Evolutionary conservation across 441 rosid species (phyloP).

Genomic region (Gossypium lobatum): DNA sequence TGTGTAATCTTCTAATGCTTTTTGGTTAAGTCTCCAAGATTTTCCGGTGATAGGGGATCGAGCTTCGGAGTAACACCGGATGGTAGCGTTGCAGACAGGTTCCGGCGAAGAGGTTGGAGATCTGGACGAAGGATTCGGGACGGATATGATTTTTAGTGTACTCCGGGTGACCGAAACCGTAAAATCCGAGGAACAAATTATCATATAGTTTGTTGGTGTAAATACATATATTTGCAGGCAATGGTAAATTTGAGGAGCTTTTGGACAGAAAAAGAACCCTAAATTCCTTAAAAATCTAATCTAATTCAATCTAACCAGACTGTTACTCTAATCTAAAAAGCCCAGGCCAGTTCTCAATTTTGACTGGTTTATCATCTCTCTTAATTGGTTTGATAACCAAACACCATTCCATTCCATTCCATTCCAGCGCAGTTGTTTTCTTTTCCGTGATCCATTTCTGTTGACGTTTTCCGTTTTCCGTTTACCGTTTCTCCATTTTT

Average conservation of each 20-base stretch:
- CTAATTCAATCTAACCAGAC: not conserved
- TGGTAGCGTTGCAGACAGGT: not conserved
- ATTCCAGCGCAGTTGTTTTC: not conserved
- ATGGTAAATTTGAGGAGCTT: constrained; percentile 18
- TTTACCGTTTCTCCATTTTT: not conserved
- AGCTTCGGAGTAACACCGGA: not conserved
- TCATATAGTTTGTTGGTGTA: constrained; percentile 16
- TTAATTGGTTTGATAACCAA: not conserved
- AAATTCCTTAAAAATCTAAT: not conserved
- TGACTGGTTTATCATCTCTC: not conserved
- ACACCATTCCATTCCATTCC: not conserved
- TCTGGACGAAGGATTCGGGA: constrained; percentile 7
- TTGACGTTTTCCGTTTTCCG: constrained; percentile 13
- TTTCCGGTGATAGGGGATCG: constrained; percentile 2
- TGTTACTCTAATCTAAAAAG: not conserved
- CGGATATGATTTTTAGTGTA: constrained; percentile 17
- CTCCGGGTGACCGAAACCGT: constrained; percentile 18
- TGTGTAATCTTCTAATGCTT: not conserved
- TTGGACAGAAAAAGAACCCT: not conserved
- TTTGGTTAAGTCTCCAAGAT: not conserved
- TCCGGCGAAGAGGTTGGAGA: not conserved
- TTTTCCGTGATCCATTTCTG: not conserved
- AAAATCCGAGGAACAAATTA: not conserved
- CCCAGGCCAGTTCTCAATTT: not conserved
- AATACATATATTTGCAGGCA: constrained; percentile 21